Percentiles rank a stretch among this genome's conserved stretches.
phyloP scores from a whole-genome alignment of 1,284 basidiomycete genomes.

The Violaceomyces palustris region DNA sequence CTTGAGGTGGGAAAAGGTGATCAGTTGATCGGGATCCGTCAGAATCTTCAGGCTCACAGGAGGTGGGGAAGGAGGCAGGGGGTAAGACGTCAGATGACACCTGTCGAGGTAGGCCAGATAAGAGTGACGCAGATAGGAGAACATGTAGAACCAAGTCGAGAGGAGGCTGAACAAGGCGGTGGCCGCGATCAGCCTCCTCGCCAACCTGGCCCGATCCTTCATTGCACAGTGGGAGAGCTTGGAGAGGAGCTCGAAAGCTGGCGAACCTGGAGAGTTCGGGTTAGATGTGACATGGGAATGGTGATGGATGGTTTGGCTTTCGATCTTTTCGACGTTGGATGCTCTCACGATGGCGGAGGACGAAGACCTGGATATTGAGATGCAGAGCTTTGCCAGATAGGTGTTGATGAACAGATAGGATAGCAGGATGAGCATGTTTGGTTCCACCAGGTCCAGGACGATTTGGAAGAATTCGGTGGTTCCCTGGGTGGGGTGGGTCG shows the following conservation, averaged over 20 bases:
- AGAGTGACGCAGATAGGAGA: constrained; percentile 40
- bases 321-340: too few species aligned
- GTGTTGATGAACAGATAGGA: constrained; percentile 23
- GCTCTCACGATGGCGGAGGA: too few species aligned
- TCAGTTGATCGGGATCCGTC: constrained; percentile 5
- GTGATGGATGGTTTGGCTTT: too few species aligned
- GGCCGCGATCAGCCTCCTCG: background rate
- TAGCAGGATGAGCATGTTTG: constrained; percentile 30
- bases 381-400: constrained; percentile 11
- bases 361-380: too few species aligned
- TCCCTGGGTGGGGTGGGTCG: too few species aligned
- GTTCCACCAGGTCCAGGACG: too few species aligned
- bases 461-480: too few species aligned
- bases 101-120: constrained; percentile 29
- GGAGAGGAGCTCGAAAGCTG: too few species aligned
- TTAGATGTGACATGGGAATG: too few species aligned
- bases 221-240: too few species aligned
- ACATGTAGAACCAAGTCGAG: constrained; percentile 43
- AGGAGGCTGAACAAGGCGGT: constrained; percentile 1
- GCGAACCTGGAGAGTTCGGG: too few species aligned
- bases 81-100: constrained; percentile 13
- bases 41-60: constrained; percentile 4
- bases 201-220: too few species aligned
- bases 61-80: constrained; percentile 9
- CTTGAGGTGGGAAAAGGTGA: constrained; percentile 52